Conservation (phyloP, 2,329 filamentous ascomycete species). For the Penicillium thymicola region DNA sequence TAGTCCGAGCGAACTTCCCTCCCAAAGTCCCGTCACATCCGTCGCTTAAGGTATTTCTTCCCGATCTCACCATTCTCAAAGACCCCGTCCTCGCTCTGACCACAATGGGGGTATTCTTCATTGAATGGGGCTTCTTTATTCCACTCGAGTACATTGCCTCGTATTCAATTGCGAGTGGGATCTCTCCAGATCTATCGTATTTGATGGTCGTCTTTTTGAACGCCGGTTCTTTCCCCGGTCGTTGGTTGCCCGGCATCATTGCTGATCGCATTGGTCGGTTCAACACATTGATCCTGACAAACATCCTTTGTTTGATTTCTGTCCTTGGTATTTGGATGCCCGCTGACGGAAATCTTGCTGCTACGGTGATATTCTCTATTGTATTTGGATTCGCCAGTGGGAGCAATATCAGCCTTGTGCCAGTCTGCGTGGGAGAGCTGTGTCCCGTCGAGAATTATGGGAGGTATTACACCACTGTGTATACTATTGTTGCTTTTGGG, state of each 20-base stretch:
- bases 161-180: constrained; percentile 28
- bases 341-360: constrained; percentile 16
- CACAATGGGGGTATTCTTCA: constrained; percentile 31
- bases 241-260: constrained; percentile 31
- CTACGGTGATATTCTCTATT: constrained; percentile 21
- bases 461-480: constrained; percentile 37
- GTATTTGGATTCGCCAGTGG: constrained; percentile 39
- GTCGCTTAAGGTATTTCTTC: constrained; percentile 16
- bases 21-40: constrained; percentile 7
- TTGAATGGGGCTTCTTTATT: constrained; percentile 38
- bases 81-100: constrained; percentile 21
- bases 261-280: constrained; percentile 35
- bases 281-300: constrained; percentile 29
- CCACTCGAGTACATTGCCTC: constrained; percentile 36
- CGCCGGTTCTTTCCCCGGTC: constrained; percentile 30
- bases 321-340: constrained; percentile 31
- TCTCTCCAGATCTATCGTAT: constrained; percentile 28
- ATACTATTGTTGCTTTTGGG: constrained; percentile 31
- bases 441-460: constrained; percentile 44
- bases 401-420: constrained; percentile 39
- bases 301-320: constrained; percentile 24
- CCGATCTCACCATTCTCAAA: constrained; percentile 14
- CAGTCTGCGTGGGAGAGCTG: constrained; percentile 48
- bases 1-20: constrained; percentile 13
- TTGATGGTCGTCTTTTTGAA: constrained; percentile 34